phyloP scores from a whole-genome alignment of 345 rosid genomes.

The Isatis tinctoria region DNA sequence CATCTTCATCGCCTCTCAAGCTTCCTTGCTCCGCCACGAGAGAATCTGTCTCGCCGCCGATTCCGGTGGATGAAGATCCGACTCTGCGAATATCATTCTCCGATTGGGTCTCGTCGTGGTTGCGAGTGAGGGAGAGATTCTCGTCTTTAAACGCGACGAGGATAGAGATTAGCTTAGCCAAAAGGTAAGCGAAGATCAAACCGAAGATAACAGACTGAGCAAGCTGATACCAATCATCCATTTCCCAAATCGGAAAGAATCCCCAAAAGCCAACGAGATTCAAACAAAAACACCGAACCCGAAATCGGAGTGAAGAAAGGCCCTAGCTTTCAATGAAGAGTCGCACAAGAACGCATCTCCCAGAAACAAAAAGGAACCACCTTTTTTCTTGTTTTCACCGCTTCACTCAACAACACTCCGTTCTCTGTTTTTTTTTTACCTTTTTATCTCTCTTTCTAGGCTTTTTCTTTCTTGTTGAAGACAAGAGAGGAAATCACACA shows the following conservation, averaged over 20 bases:
- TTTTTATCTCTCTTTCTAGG: neutral
- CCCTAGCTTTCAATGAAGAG: neutral
- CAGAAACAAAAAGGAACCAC: conserved; percentile 2
- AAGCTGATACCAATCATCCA: conserved; percentile 68
- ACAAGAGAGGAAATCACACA: neutral
- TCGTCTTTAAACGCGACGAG: conserved; percentile 75
- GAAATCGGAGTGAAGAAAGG: neutral
- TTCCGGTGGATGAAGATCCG: conserved; percentile 15
- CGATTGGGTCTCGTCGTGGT: neutral
- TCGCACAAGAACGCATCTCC: neutral
- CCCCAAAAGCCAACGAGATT: neutral
- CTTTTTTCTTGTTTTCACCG: conserved; percentile 22
- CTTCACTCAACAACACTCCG: neutral
- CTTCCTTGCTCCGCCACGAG: conserved; percentile 76
- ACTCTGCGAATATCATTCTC: conserved; percentile 11
- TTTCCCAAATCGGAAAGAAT: conserved; percentile 2
- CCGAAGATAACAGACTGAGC: conserved; percentile 68
- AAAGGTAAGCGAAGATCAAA: conserved; percentile 76
- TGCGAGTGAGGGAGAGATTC: conserved; percentile 62
- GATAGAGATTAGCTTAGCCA: conserved; percentile 84
- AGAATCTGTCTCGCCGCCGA: conserved; percentile 51
- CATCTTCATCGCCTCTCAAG: conserved; percentile 39
- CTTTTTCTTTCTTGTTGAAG: neutral
- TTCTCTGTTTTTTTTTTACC: neutral
- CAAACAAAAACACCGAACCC: neutral